Conservation (phyloP, 768 basidiomycete species). For the Chiua virens region DNA sequence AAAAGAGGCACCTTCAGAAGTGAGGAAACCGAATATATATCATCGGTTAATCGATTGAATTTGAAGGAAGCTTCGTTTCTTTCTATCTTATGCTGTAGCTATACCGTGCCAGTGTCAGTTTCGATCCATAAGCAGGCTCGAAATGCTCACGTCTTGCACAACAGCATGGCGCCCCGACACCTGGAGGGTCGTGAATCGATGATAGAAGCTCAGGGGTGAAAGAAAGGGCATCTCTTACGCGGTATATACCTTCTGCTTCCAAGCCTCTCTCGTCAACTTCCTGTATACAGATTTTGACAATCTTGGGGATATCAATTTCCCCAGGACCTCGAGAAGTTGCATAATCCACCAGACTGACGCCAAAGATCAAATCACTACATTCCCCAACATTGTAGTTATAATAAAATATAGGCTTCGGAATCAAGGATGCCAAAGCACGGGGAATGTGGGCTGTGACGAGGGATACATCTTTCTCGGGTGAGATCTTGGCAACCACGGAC, state of each 20-base stretch:
- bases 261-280: constrained; percentile 82
- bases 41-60: constrained; percentile 70
- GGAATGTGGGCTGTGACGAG: constrained; percentile 56
- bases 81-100: constrained; percentile 88
- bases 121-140: not conserved
- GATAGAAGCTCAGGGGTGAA: not conserved
- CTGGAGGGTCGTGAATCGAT: constrained; percentile 35
- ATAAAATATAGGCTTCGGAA: constrained; percentile 73
- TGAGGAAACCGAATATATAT: constrained; percentile 81
- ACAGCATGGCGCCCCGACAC: constrained; percentile 83
- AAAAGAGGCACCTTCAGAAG: constrained; percentile 66
- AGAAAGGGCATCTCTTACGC: constrained; percentile 43
- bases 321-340: constrained; percentile 73
- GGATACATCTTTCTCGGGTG: constrained; percentile 66
- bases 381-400: constrained; percentile 78
- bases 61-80: constrained; percentile 74
- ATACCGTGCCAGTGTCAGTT: constrained; percentile 5
- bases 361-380: constrained; percentile 88
- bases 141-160: constrained; percentile 68
- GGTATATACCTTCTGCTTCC: constrained; percentile 78
- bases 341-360: constrained; percentile 85
- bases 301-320: constrained; percentile 77
- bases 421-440: constrained; percentile 60
- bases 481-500: constrained; percentile 61
- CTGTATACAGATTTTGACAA: constrained; percentile 75